Base-by-base conservation (phyloP, 306 rosid species). In the Lupinus albus region DNA sequence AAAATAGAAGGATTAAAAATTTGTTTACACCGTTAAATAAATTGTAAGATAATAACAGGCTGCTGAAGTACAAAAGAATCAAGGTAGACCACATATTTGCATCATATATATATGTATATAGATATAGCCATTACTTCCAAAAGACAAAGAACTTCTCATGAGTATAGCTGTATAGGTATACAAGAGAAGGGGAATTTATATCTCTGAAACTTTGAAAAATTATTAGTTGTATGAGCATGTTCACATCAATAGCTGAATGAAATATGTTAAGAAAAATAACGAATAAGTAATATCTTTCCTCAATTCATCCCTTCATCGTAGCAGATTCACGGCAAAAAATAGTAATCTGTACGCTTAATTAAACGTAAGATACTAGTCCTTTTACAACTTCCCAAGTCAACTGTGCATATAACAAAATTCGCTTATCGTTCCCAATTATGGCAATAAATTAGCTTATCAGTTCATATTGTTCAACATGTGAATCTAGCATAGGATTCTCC, bases 51-150 rank as follows among this genome's bases (percentile, higher is more conserved):
- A 63, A 20, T 14, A 68, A 33, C 7, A 57, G 13, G 60, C 64
- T 51, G 39, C 58, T 45, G 36, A 67, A 68, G 53, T 17, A 28
- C 32, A 33, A 73, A 61, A 25, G 64, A 71, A 62, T 4, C 46
- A 72, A 63, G 68, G 71, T 55, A 69, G 21, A 42, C 61, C 65
- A 78, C 52, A 36, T 46, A 73, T 25, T 61, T 70, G 9, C 49
- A 51, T 35, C 49, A 56, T 14, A 25, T 4, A 25, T 4, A 25
- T 1, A 25, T 25, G 3, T 25, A 25, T 25, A 68, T 49, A 36
- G 25, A 42, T 11, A 13, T 3, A 14, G 36, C 45, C 61, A 71
- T 54, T 32, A 47, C 45, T 67, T 80, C 48, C 46, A 80, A 48
- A 76, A 76, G 50, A 39, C 45, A 42, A 50, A 50, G 12, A 76